Evolutionary conservation across 1,284 basidiomycete genomes (phyloP).

Genomic region (Taiwanofungus camphoratus): DNA sequence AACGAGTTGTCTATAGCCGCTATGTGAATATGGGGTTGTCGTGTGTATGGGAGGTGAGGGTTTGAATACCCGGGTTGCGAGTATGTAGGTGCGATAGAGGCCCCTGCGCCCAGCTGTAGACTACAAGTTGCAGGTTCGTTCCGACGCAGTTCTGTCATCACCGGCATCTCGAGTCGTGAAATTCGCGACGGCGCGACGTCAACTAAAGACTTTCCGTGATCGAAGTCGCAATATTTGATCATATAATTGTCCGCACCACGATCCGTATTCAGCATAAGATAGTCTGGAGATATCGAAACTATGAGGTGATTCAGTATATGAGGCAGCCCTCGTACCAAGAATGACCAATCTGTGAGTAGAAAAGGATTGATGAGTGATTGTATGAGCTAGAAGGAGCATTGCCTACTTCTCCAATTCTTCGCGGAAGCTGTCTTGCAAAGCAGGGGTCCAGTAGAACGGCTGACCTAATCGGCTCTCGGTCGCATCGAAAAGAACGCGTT

Average conservation of each 20-base stretch:
- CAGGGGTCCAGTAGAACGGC: constrained; percentile 78
- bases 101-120: constrained; percentile 27
- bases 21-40: constrained; percentile 60
- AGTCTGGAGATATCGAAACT: constrained; percentile 43
- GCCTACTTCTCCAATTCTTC: constrained; percentile 83
- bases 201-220: constrained; percentile 67
- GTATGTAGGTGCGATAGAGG: constrained; percentile 16
- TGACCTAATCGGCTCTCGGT: constrained; percentile 48
- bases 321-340: constrained; percentile 43
- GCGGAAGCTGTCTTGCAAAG: constrained; percentile 74
- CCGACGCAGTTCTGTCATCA: constrained; percentile 60
- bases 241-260: constrained; percentile 83
- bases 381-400: constrained; percentile 3
- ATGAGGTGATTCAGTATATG: neutral
- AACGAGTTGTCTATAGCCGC: constrained; percentile 93
- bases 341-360: constrained; percentile 61
- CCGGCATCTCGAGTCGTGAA: constrained; percentile 57
- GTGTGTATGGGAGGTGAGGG: constrained; percentile 27
- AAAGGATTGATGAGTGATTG: neutral
- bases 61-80: constrained; percentile 18
- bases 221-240: constrained; percentile 80
- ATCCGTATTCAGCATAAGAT: constrained; percentile 86
- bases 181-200: constrained; percentile 73
- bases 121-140: constrained; percentile 37
- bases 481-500: constrained; percentile 56